phyloP scores from a whole-genome alignment of 495 filamentous ascomycete genomes.

The Neurospora hispaniola region DNA sequence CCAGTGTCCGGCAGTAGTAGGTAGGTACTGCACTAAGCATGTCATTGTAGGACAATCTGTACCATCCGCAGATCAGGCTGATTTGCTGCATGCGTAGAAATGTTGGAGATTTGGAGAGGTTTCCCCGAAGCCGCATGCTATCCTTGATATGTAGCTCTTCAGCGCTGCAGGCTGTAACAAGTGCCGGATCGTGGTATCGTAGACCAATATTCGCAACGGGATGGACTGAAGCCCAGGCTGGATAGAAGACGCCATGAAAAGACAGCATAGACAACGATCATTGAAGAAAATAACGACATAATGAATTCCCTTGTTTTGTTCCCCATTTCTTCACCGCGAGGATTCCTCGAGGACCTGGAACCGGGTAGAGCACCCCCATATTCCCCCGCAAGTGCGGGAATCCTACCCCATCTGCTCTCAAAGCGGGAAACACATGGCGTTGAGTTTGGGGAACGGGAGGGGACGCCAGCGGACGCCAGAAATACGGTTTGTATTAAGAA shows the following conservation, averaged over 20 bases:
- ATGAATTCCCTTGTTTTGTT: not conserved
- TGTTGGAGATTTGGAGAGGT: not conserved
- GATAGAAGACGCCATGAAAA: not conserved
- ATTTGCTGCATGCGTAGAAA: not conserved
- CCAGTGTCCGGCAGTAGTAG: not conserved
- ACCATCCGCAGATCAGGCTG: not conserved
- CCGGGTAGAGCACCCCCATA: not conserved
- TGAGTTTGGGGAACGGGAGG: not conserved
- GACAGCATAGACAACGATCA: not conserved
- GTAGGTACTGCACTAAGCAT: not conserved
- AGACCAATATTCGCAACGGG: not conserved
- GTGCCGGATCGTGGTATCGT: not conserved
- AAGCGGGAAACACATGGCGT: not conserved
- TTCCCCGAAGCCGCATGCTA: not conserved
- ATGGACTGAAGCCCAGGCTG: not conserved
- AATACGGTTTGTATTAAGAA: not conserved
- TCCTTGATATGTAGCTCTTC: not conserved
- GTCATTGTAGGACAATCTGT: not conserved
- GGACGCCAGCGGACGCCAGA: not conserved
- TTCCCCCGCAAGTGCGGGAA: not conserved
- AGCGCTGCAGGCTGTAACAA: not conserved
- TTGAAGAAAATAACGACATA: not conserved
- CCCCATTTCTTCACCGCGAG: not conserved
- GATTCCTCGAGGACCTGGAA: not conserved
- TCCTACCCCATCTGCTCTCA: not conserved